These are phyloP conservation scores for Herpomyces periplanetae DNA, from an alignment of 2,329 filamentous ascomycete genomes.

Conservation along the genomic window DNA sequence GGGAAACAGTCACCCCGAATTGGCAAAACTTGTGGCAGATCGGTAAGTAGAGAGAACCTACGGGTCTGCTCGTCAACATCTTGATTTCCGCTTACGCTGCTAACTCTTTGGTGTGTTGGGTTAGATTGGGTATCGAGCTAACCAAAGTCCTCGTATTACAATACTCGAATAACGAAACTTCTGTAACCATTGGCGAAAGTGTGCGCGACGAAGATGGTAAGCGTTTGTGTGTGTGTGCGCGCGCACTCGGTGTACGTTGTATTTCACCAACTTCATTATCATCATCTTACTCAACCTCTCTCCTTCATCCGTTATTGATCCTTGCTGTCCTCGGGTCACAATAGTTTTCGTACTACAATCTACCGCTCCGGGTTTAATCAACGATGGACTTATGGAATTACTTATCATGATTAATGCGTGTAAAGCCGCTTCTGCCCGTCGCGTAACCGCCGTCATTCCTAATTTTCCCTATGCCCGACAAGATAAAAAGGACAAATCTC, in stretches of 20 bases:
- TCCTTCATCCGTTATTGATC: too few species aligned
- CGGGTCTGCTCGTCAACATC: too few species aligned
- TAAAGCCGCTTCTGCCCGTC: conserved; percentile 41
- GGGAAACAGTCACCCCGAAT: conserved; percentile 30
- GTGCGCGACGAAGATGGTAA: conserved; percentile 76
- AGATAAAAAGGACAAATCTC: conserved; percentile 86
- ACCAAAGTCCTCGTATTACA: conserved; percentile 43
- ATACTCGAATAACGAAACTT: conserved; percentile 56
- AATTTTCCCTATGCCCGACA: conserved; percentile 90
- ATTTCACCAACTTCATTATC: too few species aligned
- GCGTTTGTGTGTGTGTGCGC: too few species aligned
- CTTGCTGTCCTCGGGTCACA: too few species aligned
- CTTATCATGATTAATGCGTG: conserved; percentile 95
- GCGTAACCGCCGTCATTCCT: conserved; percentile 75
- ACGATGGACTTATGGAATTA: conserved; percentile 89
- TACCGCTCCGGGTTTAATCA: conserved; percentile 75
- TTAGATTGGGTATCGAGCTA: conserved; percentile 31
- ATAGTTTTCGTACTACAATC: conserved; percentile 87
- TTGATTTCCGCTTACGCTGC: too few species aligned
- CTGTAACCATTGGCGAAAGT: conserved; percentile 74
- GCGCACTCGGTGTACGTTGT: too few species aligned
- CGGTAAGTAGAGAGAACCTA: too few species aligned
- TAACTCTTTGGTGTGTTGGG: too few species aligned
- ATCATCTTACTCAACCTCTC: too few species aligned
- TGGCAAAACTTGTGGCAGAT: conserved; percentile 25